Conservation (phyloP, 2,329 filamentous ascomycete genomes). For the Fusarium sp. region DNA sequence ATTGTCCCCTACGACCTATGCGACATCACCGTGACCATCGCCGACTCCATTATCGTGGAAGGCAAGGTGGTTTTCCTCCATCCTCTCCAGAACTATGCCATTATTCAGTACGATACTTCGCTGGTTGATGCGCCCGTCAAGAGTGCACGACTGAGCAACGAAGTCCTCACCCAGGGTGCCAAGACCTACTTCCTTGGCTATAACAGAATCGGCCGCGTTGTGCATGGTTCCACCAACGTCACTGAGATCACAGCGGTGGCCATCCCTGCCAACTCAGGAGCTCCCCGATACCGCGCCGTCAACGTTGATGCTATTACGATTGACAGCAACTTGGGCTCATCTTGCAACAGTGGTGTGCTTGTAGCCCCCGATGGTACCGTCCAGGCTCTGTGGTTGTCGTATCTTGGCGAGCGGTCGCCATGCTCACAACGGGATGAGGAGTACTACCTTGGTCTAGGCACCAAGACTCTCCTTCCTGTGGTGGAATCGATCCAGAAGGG, state of each 20-base stretch:
- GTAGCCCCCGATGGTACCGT: constrained; percentile 91
- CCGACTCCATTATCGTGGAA: constrained; percentile 94
- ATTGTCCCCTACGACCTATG: constrained; percentile 97
- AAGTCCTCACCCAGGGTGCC: constrained; percentile 90
- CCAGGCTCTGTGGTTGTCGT: constrained; percentile 95
- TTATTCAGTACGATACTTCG: constrained; percentile 93
- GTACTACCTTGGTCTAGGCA: constrained; percentile 93
- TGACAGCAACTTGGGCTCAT: constrained; percentile 89
- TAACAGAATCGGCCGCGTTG: constrained; percentile 93
- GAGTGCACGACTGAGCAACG: constrained; percentile 84
- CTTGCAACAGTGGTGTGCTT: constrained; percentile 94
- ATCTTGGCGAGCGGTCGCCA: constrained; percentile 87
- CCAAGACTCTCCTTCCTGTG: constrained; percentile 89
- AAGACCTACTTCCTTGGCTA: constrained; percentile 98
- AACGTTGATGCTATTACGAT: constrained; percentile 98
- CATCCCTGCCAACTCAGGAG: constrained; percentile 92
- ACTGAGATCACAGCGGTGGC: constrained; percentile 98
- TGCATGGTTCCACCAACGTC: constrained; percentile 92
- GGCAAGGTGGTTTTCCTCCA: constrained; percentile 97
- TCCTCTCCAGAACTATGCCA: constrained; percentile 94
- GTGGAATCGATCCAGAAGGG: constrained; percentile 86
- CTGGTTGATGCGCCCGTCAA: constrained; percentile 95
- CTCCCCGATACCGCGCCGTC: constrained; percentile 92
- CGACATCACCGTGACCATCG: constrained; percentile 95
- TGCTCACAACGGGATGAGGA: constrained; percentile 90